These are phyloP conservation scores for Polytrichum commune DNA, from an alignment of 225 moss, liverwort and hornwort genomes.

Conservation along the genomic window DNA sequence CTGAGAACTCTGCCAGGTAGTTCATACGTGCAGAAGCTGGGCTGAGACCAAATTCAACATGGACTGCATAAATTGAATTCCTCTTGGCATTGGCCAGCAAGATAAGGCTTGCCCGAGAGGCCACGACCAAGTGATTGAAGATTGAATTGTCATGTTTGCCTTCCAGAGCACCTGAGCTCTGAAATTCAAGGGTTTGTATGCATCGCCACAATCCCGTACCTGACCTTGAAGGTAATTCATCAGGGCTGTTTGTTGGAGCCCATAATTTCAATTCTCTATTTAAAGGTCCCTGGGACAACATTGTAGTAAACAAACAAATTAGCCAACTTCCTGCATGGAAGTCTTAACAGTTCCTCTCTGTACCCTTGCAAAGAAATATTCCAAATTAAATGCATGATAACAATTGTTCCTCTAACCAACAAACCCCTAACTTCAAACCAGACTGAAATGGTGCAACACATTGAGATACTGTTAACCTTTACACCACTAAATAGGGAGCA, in stretches of 20 bases:
- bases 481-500: too few species aligned
- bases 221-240: slow-evolving; percentile 55
- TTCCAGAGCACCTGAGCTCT: slow-evolving; percentile 49
- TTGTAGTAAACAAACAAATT: background rate
- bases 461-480: too few species aligned
- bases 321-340: background rate
- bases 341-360: background rate
- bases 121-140: slow-evolving; percentile 83
- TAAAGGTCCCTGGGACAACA: slow-evolving; percentile 63
- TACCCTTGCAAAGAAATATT: too few species aligned
- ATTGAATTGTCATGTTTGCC: slow-evolving; percentile 60
- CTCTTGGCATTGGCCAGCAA: slow-evolving; percentile 89
- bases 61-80: slow-evolving; percentile 90
- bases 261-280: slow-evolving; percentile 91
- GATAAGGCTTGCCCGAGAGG: slow-evolving; percentile 76
- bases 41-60: slow-evolving; percentile 79
- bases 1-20: slow-evolving; percentile 90
- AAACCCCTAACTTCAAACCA: too few species aligned
- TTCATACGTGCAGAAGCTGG: slow-evolving; percentile 77
- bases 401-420: too few species aligned
- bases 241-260: slow-evolving; percentile 54
- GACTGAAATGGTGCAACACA: too few species aligned
- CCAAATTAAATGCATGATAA: too few species aligned
- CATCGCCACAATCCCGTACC: slow-evolving; percentile 72
- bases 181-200: slow-evolving; percentile 86